These are phyloP conservation scores for Jamesozyma hellenica DNA, from an alignment of 805 yeast species.

Conservation along the genomic window DNA sequence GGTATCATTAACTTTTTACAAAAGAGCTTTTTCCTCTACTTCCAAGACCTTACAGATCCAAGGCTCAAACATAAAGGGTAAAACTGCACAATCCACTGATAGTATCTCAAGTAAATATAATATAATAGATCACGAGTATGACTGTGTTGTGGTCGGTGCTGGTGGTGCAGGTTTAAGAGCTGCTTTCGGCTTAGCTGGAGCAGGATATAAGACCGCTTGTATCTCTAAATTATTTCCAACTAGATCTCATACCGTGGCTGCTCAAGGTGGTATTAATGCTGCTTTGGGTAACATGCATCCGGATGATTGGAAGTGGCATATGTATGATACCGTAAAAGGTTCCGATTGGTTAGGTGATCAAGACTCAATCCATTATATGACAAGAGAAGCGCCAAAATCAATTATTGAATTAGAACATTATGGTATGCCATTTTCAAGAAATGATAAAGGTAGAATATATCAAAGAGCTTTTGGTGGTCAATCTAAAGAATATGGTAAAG, in stretches of 20 bases:
- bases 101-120: constrained; percentile 44
- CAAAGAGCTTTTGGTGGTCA: constrained; percentile 99
- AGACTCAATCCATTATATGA: constrained; percentile 98
- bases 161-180: constrained; percentile 99
- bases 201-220: constrained; percentile 96
- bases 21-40: constrained; percentile 2
- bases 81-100: constrained; percentile 1
- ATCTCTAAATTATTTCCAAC: constrained; percentile 94
- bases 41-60: background rate
- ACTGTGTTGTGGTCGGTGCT: constrained; percentile 95
- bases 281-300: constrained; percentile 97
- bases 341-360: constrained; percentile 99
- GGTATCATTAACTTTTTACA: background rate
- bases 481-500: constrained; percentile 88
- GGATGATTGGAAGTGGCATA: constrained; percentile 99
- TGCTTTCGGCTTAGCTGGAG: constrained; percentile 94
- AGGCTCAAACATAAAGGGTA: constrained; percentile 5
- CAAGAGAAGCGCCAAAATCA: constrained; percentile 92
- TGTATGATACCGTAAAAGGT: constrained; percentile 98
- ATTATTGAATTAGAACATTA: constrained; percentile 94
- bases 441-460: constrained; percentile 90
- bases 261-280: constrained; percentile 99
- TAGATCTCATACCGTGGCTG: constrained; percentile 97
- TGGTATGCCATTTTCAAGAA: constrained; percentile 97
- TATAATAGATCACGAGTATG: constrained; percentile 94